Evolutionary conservation across 129 eudicot genomes (phyloP), one percentile per base, ranked within the genome.

Genomic region (Centaurea solstitialis): DNA sequence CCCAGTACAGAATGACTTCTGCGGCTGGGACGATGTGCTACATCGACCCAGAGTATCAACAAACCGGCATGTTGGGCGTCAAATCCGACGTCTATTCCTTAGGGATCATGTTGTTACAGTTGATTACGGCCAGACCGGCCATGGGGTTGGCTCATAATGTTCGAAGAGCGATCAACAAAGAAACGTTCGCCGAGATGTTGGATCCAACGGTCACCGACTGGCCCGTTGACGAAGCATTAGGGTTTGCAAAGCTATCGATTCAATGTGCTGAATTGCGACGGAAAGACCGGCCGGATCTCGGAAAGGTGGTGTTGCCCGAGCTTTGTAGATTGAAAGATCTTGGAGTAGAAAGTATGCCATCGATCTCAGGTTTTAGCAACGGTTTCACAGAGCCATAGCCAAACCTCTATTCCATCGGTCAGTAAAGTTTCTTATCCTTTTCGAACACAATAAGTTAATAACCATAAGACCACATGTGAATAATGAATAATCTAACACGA

Each of bases 21-120:
- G 83, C 93, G 22, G 93, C 93, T 23, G 93, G 93, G 66, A 89
- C 93, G 6, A 84, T 89, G 80, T 89, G 93, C 65, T 89, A 89
- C 70, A 89, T 89, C 15, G 93, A 89, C 72, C 93, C 93, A 5
- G 93, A 87, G 62, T 88, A 88, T 67, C 92, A 88, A 50, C 90
- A 88, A 77, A 88, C 92, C 2, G 92, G 92, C 75, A 85, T 82
- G 90, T 84, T 89, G 21, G 90, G 90, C 26, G 86, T 85, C 7
- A 89, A 89, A 83, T 89, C 93, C 0, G 93, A 89, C 67, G 76
- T 89, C 13, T 89, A 89, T 64, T 89, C 93, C 0, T 64, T 89
- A 40, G 93, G 93, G 9, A 82, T 89, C n/a, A 87, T 87, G 90
- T 78, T 87, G 85, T 50, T 89, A 40, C 90, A 89, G 87, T 47